Percentiles rank a stretch among this genome's conserved stretches.
These are phyloP conservation scores for Pleurotus sapidus DNA, from an alignment of 768 basidiomycete genomes.

Conservation along the genomic window DNA sequence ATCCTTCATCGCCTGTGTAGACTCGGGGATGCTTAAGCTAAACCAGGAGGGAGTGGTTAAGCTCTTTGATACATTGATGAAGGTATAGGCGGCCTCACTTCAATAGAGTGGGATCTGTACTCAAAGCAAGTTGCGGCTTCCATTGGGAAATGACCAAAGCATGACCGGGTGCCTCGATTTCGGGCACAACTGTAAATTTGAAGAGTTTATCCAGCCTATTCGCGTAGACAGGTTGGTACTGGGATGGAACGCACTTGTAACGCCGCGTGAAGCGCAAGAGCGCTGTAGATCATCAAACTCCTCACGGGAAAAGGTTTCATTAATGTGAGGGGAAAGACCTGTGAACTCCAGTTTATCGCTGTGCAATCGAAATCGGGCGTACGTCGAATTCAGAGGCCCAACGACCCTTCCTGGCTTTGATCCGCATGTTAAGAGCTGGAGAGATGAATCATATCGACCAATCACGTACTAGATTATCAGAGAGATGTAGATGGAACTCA, in stretches of 20 bases:
- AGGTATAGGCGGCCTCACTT: constrained; percentile 8
- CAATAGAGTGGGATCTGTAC: constrained; percentile 15
- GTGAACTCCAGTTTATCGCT: constrained; percentile 23
- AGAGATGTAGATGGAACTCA: constrained; percentile 18
- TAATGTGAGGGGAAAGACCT: constrained; percentile 32
- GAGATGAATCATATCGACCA: not conserved
- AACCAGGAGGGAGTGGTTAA: not conserved
- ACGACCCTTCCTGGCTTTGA: constrained; percentile 11
- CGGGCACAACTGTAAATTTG: constrained; percentile 27
- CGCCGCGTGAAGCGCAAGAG: constrained; percentile 32
- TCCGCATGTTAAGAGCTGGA: not conserved
- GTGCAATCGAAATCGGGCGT: constrained; percentile 16
- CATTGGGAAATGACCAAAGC: constrained; percentile 42
- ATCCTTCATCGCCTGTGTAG: constrained; percentile 37
- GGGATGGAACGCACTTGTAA: constrained; percentile 15
- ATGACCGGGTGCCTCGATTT: constrained; percentile 43
- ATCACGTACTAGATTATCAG: constrained; percentile 17
- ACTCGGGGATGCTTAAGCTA: constrained; percentile 25
- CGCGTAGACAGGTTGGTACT: not conserved
- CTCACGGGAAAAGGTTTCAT: constrained; percentile 36
- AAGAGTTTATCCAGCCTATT: not conserved
- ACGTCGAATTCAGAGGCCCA: constrained; percentile 10
- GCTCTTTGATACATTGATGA: not conserved
- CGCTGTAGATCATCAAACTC: constrained; percentile 31
- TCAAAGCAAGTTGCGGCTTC: constrained; percentile 37